Conservation (phyloP, 352 stramenopile genomes). For the Globisporangium cederbergense region DNA sequence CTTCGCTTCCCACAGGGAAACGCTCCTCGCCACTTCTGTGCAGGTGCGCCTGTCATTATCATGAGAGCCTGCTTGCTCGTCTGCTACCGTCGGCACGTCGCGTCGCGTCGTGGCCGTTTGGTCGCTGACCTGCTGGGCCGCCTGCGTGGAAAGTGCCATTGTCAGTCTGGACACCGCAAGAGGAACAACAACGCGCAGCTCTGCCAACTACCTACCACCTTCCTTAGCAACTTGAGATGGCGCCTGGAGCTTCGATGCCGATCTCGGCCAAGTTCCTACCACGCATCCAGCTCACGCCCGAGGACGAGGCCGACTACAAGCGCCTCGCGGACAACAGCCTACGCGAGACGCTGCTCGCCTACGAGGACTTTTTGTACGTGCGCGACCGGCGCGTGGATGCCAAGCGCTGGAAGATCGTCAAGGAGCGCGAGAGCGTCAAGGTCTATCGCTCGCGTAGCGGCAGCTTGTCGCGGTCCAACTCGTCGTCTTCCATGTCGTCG, state of each 20-base stretch:
- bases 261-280: conserved; percentile 15
- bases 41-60: too few relatives aligned
- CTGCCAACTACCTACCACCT: background rate
- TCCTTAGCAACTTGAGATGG: background rate
- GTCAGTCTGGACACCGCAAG: background rate
- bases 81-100: background rate
- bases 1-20: too few relatives aligned
- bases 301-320: conserved; percentile 30
- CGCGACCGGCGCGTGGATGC: conserved; percentile 25
- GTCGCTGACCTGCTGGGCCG: background rate
- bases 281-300: conserved; percentile 24
- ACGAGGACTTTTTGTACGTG: conserved; percentile 34
- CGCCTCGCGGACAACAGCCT: conserved; percentile 25
- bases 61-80: background rate
- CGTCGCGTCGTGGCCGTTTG: background rate
- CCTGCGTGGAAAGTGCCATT: background rate
- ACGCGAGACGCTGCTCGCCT: conserved; percentile 29
- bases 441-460: conserved; percentile 27
- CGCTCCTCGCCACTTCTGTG: too few relatives aligned
- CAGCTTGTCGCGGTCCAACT: background rate
- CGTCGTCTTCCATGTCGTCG: too few relatives aligned
- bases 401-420: conserved; percentile 38
- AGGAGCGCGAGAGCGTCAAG: conserved; percentile 28
- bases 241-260: background rate
- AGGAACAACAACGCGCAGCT: background rate